These are phyloP conservation scores for Phytopythium delawarense DNA, from an alignment of 352 stramenopile species.

Conservation along the genomic window DNA sequence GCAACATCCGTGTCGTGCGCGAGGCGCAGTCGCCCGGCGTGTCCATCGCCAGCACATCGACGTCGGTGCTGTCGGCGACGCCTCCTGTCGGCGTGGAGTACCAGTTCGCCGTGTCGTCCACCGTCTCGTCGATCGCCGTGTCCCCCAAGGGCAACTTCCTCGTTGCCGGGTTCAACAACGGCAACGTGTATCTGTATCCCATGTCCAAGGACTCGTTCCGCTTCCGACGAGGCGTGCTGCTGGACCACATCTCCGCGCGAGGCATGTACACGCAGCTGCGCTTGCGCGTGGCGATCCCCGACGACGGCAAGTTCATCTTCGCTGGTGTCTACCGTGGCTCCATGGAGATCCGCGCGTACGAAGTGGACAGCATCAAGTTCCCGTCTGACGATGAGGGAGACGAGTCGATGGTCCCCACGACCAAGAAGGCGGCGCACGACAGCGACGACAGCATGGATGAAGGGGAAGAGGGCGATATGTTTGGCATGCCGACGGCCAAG, in stretches of 20 bases:
- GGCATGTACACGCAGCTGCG: constrained; percentile 85
- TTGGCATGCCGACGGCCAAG: constrained; percentile 44
- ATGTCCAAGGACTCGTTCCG: constrained; percentile 51
- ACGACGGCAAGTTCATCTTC: constrained; percentile 84
- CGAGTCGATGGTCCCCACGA: constrained; percentile 4
- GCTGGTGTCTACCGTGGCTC: constrained; percentile 80
- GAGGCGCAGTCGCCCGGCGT: constrained; percentile 36
- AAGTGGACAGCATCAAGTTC: constrained; percentile 76
- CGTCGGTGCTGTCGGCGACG: constrained; percentile 12
- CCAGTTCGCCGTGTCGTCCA: constrained; percentile 56
- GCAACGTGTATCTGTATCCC: constrained; percentile 55
- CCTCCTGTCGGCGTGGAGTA: constrained; percentile 48
- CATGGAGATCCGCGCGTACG: constrained; percentile 81
- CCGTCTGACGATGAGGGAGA: constrained; percentile 20
- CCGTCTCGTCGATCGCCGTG: constrained; percentile 77
- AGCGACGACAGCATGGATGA: constrained; percentile 29
- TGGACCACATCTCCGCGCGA: constrained; percentile 77
- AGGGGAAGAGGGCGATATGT: constrained; percentile 20
- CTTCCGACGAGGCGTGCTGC: constrained; percentile 66
- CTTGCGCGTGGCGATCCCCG: constrained; percentile 66
- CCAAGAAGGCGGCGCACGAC: constrained; percentile 2
- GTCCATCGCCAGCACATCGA: constrained; percentile 35
- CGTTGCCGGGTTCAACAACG: constrained; percentile 79
- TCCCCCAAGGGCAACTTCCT: constrained; percentile 67
- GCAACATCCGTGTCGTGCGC: constrained; percentile 52